Conservation (phyloP, 495 filamentous ascomycete genomes). For the Pyronema omphalodes region DNA sequence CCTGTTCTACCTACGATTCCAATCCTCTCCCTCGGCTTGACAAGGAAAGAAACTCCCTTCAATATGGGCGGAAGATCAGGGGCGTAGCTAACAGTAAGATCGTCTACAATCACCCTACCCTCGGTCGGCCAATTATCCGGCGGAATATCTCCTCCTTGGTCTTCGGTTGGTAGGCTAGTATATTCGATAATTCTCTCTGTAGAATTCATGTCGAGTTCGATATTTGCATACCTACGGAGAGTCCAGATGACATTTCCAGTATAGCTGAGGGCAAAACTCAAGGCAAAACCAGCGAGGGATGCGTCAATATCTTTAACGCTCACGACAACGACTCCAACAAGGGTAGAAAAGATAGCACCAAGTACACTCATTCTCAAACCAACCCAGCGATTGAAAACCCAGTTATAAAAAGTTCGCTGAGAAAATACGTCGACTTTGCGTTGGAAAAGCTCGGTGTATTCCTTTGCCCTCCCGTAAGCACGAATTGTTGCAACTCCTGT, state of each 20-base stretch:
- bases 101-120: slow-evolving; percentile 51
- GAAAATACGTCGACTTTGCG: slow-evolving; percentile 44
- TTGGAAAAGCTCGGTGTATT: slow-evolving; percentile 38
- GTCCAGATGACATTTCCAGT: slow-evolving; percentile 37
- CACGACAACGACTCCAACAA: slow-evolving; percentile 48
- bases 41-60: slow-evolving; percentile 51
- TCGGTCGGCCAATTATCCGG: slow-evolving; percentile 68
- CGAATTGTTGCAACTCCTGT: slow-evolving; percentile 59
- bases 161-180: slow-evolving; percentile 49
- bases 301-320: slow-evolving; percentile 46
- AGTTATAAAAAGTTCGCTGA: slow-evolving; percentile 44
- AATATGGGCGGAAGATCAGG: slow-evolving; percentile 56
- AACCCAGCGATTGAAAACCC: slow-evolving; percentile 59
- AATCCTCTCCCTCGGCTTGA: slow-evolving; percentile 55
- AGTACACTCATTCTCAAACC: slow-evolving; percentile 50
- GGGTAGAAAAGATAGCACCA: slow-evolving; percentile 48
- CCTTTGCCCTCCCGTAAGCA: slow-evolving; percentile 44
- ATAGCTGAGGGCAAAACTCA: slow-evolving; percentile 41
- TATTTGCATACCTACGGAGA: slow-evolving; percentile 41
- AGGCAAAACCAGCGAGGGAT: slow-evolving; percentile 61
- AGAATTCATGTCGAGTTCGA: slow-evolving; percentile 71
- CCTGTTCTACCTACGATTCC: slow-evolving; percentile 77
- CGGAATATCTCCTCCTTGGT: slow-evolving; percentile 37
- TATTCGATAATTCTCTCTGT: slow-evolving; percentile 73
- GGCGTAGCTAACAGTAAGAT: slow-evolving; percentile 60